Percentiles rank a stretch among this genome's conserved stretches.
Conservation (phyloP, 208 protist species). For the Leishmania braziliensis region DNA sequence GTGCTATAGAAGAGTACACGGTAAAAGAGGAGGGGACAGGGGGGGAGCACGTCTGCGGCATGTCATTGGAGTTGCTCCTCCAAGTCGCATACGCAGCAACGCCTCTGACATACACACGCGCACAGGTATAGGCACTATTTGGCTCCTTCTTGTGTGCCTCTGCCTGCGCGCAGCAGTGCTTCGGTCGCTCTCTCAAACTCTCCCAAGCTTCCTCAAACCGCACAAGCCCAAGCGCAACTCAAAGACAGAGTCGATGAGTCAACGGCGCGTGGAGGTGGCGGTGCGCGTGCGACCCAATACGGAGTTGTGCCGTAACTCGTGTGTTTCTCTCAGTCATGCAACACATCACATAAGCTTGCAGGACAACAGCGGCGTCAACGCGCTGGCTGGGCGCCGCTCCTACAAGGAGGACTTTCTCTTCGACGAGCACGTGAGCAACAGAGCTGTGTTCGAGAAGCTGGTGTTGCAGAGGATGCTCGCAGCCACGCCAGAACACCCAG, state of each 20-base stretch:
- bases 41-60: background rate
- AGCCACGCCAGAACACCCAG: constrained; percentile 52
- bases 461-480: constrained; percentile 55
- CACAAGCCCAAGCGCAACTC: background rate
- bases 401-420: constrained; percentile 55
- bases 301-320: constrained; percentile 22
- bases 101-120: background rate
- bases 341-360: constrained; percentile 24
- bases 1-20: background rate
- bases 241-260: constrained; percentile 10
- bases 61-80: background rate
- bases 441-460: constrained; percentile 66
- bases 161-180: background rate
- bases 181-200: background rate
- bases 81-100: background rate
- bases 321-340: constrained; percentile 38
- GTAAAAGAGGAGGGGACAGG: background rate
- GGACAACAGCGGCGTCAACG: constrained; percentile 19
- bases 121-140: background rate
- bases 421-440: constrained; percentile 46
- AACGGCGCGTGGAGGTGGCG: constrained; percentile 68
- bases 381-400: constrained; percentile 15
- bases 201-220: background rate
- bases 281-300: constrained; percentile 62
- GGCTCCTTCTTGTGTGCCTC: background rate